Conservation (phyloP, 2,329 filamentous ascomycete species). For the Tolypocladium tropicale region DNA sequence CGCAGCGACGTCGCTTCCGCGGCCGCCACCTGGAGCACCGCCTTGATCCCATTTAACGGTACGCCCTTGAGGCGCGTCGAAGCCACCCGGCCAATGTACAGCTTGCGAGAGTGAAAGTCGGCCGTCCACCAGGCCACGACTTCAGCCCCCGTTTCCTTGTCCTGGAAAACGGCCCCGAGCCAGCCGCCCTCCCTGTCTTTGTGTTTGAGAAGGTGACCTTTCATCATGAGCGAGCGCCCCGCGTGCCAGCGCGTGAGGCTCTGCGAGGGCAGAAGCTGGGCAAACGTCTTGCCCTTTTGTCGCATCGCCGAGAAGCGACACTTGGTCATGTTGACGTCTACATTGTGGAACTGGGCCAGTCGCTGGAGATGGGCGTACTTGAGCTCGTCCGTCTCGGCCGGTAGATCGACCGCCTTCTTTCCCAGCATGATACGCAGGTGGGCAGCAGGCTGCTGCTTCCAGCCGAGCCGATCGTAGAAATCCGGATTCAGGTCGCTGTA, state of each 20-base stretch:
- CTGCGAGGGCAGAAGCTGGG: conserved; percentile 21
- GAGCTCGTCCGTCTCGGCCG: conserved; percentile 8
- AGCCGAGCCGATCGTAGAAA: conserved; percentile 24
- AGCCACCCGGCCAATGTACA: conserved; percentile 9
- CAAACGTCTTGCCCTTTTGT: conserved; percentile 17
- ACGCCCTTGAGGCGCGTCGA: conserved; percentile 10
- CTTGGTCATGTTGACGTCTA: conserved; percentile 15
- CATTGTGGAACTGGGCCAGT: background rate
- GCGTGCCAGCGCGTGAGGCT: conserved; percentile 22
- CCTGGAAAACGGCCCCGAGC: conserved; percentile 3
- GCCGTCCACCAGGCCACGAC: conserved; percentile 25
- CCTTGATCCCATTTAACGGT: conserved; percentile 12
- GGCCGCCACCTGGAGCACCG: conserved; percentile 21
- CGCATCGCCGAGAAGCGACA: conserved; percentile 10
- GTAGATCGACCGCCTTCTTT: conserved; percentile 7
- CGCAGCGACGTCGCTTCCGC: conserved; percentile 20
- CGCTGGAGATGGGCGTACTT: background rate
- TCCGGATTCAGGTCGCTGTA: conserved; percentile 22
- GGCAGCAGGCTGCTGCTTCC: conserved; percentile 18
- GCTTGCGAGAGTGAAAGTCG: conserved; percentile 16
- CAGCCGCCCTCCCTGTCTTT: background rate
- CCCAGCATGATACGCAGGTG: conserved; percentile 21
- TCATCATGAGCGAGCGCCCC: conserved; percentile 14
- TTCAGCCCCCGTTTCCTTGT: conserved; percentile 5
- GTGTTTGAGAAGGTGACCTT: conserved; percentile 9